Base-by-base conservation (phyloP, 306 rosid genomes). In the Astragalus glycyphyllos region DNA sequence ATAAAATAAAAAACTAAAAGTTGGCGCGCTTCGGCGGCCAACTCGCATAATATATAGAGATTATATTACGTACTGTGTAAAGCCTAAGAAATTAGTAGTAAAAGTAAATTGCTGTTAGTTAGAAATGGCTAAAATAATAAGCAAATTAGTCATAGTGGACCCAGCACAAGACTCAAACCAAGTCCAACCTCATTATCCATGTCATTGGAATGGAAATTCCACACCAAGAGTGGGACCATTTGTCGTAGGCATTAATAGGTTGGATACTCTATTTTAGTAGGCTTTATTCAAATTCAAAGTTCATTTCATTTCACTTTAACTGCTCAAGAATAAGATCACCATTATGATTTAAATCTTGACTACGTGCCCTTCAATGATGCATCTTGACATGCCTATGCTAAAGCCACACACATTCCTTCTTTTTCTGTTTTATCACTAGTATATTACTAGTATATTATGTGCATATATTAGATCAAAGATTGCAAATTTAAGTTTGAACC, bases 301-400 rank as follows among this genome's bases (percentile, higher is more conserved):
- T 46, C 60, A 45, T 10, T 13, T 42, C 17, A 71, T 48, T 65
- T 48, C 23, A 14, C 35, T 31, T 31, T 8, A 8, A 40, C 11
- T 72, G 2, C 61, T 15, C 41, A 6, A 79, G n/a, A 45, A 65
- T 29, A 65, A 46, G 51, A 65, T 65, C 57, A 31, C 48, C 58
- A 49, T 14, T 7, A 72, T 78, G 26, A 72, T 78, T 65, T 58
- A 12, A 26, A 72, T 58, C 50, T 65, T 78, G 78, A 72, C 82
- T 41, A 26, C 44, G 1, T 26, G 10, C 29, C 64, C 26, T 65
- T 65, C 65, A 71, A 78, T 65, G 63, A 78, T 78, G 72, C 66
- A 64, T 46, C 56, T 42, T 55, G 5, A 65, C 65, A 54, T 31
- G 65, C 78, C 42, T 45, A 9, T 41, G 58, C 38, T 47, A 69